A percentile compares a stretch with the other conserved stretches of the same genome.
phyloP scores from a whole-genome alignment of 768 basidiomycete genomes.

The Peribolospora baueri region DNA sequence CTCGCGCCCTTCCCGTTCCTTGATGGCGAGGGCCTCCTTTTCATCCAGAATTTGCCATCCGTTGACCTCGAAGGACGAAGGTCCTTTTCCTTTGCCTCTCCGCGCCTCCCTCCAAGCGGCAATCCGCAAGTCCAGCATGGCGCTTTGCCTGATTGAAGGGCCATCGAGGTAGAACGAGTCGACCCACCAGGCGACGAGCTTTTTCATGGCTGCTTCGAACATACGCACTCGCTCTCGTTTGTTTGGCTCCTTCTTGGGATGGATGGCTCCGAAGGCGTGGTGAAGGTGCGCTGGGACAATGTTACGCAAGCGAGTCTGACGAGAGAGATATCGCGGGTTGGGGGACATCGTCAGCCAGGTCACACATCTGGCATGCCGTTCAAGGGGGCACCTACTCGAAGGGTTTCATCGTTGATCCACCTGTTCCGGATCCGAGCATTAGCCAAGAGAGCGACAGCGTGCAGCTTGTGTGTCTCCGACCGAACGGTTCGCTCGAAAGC shows the following conservation, averaged over 20 bases:
- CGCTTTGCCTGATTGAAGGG: background rate
- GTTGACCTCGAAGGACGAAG: background rate
- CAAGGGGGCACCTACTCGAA: conserved; percentile 37
- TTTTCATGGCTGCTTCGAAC: conserved; percentile 56
- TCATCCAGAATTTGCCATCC: background rate
- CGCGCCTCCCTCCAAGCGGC: background rate
- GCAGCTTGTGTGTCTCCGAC: conserved; percentile 66
- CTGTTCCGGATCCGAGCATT: conserved; percentile 51
- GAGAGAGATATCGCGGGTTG: background rate
- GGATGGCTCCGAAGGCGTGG: conserved; percentile 53
- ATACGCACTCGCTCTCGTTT: conserved; percentile 54
- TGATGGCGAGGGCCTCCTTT: background rate
- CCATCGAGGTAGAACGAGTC: conserved; percentile 34
- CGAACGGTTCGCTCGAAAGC: conserved; percentile 40
- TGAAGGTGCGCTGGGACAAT: conserved; percentile 57
- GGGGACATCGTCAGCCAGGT: background rate
- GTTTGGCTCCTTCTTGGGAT: conserved; percentile 58
- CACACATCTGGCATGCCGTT: background rate
- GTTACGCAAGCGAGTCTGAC: conserved; percentile 66
- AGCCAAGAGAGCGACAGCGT: conserved; percentile 54
- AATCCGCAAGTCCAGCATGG: no score
- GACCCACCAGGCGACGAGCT: conserved; percentile 67
- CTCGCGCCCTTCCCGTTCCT: background rate
- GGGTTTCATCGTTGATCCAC: conserved; percentile 56
- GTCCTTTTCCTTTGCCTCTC: background rate